Base-by-base conservation (phyloP, 805 yeast genomes). In the Lachancea nothofagi region DNA sequence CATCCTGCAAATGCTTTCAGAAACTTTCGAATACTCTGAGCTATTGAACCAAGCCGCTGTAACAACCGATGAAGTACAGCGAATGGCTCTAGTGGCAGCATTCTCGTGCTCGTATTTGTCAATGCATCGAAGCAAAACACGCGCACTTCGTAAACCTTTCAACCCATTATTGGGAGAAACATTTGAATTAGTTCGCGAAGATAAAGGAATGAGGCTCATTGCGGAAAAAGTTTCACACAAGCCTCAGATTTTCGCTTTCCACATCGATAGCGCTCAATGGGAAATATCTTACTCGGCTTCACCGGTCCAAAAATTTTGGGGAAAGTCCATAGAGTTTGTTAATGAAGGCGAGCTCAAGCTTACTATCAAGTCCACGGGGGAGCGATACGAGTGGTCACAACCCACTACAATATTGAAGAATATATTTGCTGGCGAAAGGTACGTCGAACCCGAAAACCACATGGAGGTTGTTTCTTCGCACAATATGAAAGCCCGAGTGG, bases 81-180 rank as follows among this genome's bases (percentile, higher is more conserved):
- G 81, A 38, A 59, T 86, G 47, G 67, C 80, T 32, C 70, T 87
- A 34, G 89, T 62, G 2, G 55, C 96, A 0, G 74, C 86, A 1
- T 93, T 89, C 71, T 94, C 96, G 0, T 73, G 85, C 3, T 78
- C 89, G 19, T 75, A 74, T 42, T 59, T 89, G 7, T 78, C 96
- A 0, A 69, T 83, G 8, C 72, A 77, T 51, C 69, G 97, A 43
- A 75, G 76, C 25, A 88, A 84, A 51, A 80, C 78, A 34, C 72
- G 98, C 50, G 78, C 81, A 38, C 59, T 75, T 28, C 72, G 98
- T 47, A 93, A 93, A 56, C 97, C 98, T 1, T 93, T 93, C 64
- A 93, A 88, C 57, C 97, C 98, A 7, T 68, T 93, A 37, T 66
- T 93, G 14, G 97, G 97, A 15, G 98, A 93, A 59, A 89, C 97